Base-by-base conservation (phyloP, 2,329 filamentous ascomycete genomes). In the Colletotrichum phormii region DNA sequence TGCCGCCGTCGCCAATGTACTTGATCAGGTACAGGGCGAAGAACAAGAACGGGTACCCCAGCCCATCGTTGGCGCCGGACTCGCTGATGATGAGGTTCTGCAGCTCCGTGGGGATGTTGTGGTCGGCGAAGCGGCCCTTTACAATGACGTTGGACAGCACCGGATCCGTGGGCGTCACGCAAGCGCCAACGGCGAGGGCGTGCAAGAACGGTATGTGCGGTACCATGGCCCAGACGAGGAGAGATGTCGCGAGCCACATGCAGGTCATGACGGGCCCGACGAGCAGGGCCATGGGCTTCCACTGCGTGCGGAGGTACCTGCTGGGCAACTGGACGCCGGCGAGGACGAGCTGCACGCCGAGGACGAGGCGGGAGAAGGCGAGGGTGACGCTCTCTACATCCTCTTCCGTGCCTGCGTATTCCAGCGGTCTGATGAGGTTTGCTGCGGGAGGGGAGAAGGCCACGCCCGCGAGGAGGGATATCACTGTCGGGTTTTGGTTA, bases 131-230 rank as follows among this genome's bases (percentile, higher is more conserved):
- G 77, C 94, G 95, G 37, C 95, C 95, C 84, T 98, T 98, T 58
- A 98, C 94, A 70, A 98, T 97, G 3, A 93, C 93, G 75, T 97
- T 96, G 18, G 93, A 96, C 49, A 98, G 82, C 1, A 98, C 91
- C 0, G 95, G 95, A 77, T 98, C 95, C 0, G 95, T 98, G 0
- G 95, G 95, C 2, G 95, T 97, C n/a, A 98, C 91, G 78, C 95
- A 97, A 0, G 95, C 93, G 1, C 91, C 95, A 12, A 97, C 86
- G 18, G 92, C 93, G 12, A 98, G 86, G 0, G 95, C 93, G 76
- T 97, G 93, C 2, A 98, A 86, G 75, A 97, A 94, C 35, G 86
- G 86, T 18, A 96, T 85, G 62, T 90, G 84, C 0, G 94, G 94
- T 1, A 95, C 90, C 74, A 98, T 82, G 0, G 82, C 93, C 91